Percentiles rank a stretch among this genome's conserved stretches.
Evolutionary conservation across 2,329 filamentous ascomycete genomes (phyloP).

Genomic region (Talaromyces sp.): DNA sequence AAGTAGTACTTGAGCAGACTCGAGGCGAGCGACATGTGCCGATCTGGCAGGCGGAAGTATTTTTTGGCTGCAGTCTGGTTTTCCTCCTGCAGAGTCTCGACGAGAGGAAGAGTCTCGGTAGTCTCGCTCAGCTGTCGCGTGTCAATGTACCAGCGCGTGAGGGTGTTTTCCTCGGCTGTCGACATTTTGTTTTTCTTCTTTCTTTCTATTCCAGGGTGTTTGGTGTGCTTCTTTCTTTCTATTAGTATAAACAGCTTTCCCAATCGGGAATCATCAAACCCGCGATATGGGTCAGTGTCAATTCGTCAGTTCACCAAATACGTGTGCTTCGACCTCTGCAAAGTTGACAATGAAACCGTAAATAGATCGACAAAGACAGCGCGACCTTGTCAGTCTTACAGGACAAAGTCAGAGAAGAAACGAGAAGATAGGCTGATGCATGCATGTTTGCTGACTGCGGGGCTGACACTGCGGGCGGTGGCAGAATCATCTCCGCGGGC

Average conservation of each 20-base stretch:
- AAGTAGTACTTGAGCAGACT: conserved; percentile 57
- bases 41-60: conserved; percentile 51
- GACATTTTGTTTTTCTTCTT: neutral
- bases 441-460: neutral
- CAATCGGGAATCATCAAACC: neutral
- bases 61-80: conserved; percentile 47
- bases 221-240: neutral
- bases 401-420: neutral
- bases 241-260: neutral
- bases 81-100: conserved; percentile 34
- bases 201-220: neutral
- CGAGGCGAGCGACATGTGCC: conserved; percentile 56
- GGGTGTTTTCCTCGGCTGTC: conserved; percentile 4
- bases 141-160: conserved; percentile 41
- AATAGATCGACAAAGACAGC: neutral
- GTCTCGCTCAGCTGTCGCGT: conserved; percentile 28
- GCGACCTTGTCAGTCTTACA: neutral
- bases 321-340: neutral
- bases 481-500: conserved; percentile 13
- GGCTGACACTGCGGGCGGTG: neutral
- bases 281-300: neutral
- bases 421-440: neutral
- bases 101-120: conserved; percentile 29
- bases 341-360: neutral
- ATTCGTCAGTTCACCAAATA: neutral